Conservation (phyloP, 345 rosid genomes). For the Citrus hindsii region DNA sequence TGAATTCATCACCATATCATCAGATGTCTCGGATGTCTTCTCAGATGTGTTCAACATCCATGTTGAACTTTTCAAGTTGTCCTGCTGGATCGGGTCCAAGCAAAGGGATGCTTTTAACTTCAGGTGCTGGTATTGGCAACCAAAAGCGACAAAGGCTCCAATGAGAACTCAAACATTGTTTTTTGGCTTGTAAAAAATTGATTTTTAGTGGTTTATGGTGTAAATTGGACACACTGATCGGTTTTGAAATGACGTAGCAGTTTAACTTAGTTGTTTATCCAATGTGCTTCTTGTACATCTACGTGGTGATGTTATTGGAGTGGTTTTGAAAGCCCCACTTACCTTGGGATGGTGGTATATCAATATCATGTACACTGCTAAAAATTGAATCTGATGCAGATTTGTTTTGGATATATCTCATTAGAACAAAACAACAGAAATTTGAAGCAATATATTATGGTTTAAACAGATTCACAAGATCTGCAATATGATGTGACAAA, state of each 20-base stretch:
- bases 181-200: conserved; percentile 13
- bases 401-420: not conserved
- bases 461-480: not conserved
- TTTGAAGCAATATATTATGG: not conserved
- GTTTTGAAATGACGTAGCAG: conserved; percentile 22
- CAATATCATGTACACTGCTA: not conserved
- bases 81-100: conserved; percentile 30
- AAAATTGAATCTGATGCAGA: not conserved
- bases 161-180: conserved; percentile 20
- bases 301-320: not conserved
- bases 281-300: not conserved
- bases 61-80: conserved; percentile 40
- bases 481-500: not conserved
- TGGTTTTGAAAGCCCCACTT: not conserved
- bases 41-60: conserved; percentile 50
- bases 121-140: conserved; percentile 17
- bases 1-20: conserved; percentile 5
- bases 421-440: not conserved
- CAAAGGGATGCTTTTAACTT: conserved; percentile 17
- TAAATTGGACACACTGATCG: conserved; percentile 25
- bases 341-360: not conserved
- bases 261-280: not conserved
- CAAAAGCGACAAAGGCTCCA: conserved; percentile 62
- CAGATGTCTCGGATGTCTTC: conserved; percentile 27
- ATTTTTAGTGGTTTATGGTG: conserved; percentile 22